phyloP scores from a whole-genome alignment of 306 rosid genomes.

The Lathyrus aphaca region DNA sequence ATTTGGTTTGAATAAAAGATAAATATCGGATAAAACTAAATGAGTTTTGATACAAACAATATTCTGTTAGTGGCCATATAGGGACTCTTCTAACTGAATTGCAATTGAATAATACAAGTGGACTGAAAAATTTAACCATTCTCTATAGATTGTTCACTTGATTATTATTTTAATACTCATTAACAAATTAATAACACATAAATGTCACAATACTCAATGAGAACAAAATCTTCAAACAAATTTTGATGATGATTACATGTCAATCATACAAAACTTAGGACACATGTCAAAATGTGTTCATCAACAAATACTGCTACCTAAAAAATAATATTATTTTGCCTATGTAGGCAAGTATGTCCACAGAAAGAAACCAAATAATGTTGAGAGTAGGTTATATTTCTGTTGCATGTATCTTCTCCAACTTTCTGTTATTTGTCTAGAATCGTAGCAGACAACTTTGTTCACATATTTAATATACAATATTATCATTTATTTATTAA shows the following conservation, averaged over 20 bases:
- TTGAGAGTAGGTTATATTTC: constrained; percentile 3
- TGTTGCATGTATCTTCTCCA: constrained; percentile 49
- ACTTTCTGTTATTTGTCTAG: constrained; percentile 34
- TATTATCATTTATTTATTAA: neutral
- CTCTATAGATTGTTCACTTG: neutral
- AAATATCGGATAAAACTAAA: no score
- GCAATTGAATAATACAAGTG: no score
- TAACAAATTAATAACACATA: neutral
- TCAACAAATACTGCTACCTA: constrained; percentile 8
- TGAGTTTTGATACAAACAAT: no score
- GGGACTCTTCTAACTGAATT: no score
- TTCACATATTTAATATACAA: neutral
- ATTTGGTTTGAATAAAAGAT: no score
- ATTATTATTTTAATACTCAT: neutral
- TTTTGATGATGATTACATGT: constrained; percentile 27
- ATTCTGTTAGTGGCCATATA: no score
- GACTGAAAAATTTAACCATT: no score
- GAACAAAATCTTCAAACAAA: neutral
- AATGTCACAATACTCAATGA: neutral
- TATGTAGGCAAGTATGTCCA: constrained; percentile 35
- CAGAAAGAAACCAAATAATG: neutral
- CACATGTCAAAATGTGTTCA: constrained; percentile 26
- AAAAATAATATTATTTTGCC: neutral
- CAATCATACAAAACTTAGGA: constrained; percentile 23
- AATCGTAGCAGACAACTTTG: constrained; percentile 35